Percentiles rank a stretch among this genome's conserved stretches.
Conservation (phyloP, 768 basidiomycete genomes). For the Galerina sulciceps region DNA sequence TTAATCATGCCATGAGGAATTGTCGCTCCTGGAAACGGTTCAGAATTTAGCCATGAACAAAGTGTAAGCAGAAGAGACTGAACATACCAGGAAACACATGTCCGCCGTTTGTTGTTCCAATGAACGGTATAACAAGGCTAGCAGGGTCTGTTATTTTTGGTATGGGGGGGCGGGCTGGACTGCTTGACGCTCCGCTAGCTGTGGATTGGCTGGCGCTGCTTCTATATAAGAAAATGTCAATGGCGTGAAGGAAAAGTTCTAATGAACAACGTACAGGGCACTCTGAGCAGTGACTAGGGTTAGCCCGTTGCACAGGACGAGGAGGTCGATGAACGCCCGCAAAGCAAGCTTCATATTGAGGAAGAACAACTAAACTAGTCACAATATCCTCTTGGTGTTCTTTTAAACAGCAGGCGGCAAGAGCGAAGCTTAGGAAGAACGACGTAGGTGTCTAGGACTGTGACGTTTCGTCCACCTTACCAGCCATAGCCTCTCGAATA, state of each 20-base stretch:
- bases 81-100: constrained; percentile 65
- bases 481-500: background rate
- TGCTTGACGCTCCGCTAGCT: background rate
- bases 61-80: background rate
- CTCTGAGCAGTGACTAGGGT: constrained; percentile 10
- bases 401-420: constrained; percentile 5
- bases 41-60: background rate
- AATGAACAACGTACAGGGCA: constrained; percentile 3
- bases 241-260: background rate
- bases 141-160: constrained; percentile 40
- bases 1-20: constrained; percentile 75
- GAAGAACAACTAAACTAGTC: background rate
- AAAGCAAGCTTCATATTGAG: constrained; percentile 2
- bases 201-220: constrained; percentile 6
- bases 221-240: background rate
- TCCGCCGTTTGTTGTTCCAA: constrained; percentile 67
- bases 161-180: constrained; percentile 11
- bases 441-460: background rate
- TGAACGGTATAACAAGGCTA: constrained; percentile 59
- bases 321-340: background rate
- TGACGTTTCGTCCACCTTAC: background rate
- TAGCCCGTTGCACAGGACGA: background rate
- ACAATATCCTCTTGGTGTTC: background rate
- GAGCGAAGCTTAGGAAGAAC: background rate
- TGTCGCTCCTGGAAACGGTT: constrained; percentile 50